Evolutionary conservation across 495 filamentous ascomycete genomes (phyloP).

Genomic region (Penicillium angulare): DNA sequence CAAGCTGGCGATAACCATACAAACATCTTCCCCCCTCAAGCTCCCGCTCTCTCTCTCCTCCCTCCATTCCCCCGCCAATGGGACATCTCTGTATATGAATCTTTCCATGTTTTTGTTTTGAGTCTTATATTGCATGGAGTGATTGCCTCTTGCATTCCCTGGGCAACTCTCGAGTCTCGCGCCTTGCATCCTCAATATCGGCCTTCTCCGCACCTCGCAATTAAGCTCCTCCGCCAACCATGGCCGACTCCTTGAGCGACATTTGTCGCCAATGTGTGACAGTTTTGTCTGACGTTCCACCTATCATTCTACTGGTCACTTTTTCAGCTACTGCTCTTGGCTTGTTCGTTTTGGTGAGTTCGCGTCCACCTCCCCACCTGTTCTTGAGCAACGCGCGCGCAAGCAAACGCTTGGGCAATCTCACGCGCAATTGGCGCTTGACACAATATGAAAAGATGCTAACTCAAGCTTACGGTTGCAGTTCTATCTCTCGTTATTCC

Average conservation of each 20-base stretch:
- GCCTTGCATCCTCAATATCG: conserved; percentile 8
- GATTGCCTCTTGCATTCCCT: conserved; percentile 22
- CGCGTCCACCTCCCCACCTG: not conserved
- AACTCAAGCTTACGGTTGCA: conserved; percentile 22
- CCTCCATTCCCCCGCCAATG: conserved; percentile 2
- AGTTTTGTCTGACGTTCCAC: conserved; percentile 28
- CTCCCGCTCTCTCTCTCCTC: conserved; percentile 5
- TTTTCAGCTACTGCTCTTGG: conserved; percentile 30
- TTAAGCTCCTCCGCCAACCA: conserved; percentile 15
- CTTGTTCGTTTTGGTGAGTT: conserved; percentile 39
- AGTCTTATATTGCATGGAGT: conserved; percentile 29
- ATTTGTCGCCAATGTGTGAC: conserved; percentile 37
- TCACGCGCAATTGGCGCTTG: too few species aligned
- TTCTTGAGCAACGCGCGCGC: not conserved
- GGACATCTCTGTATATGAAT: not conserved
- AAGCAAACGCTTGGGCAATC: too few species aligned
- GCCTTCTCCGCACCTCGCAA: conserved; percentile 6
- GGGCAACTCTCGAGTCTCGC: conserved; percentile 22
- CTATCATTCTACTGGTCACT: conserved; percentile 28
- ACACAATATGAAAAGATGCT: too few species aligned
- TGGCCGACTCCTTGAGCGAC: conserved; percentile 32
- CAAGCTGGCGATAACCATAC: conserved; percentile 40
- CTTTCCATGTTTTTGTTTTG: conserved; percentile 8
- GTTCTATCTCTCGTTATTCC: conserved; percentile 68
- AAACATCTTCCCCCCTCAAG: conserved; percentile 12